These are phyloP conservation scores for Fagopyrum tataricum DNA, from an alignment of 148 eudicot genomes.

Conservation along the genomic window DNA sequence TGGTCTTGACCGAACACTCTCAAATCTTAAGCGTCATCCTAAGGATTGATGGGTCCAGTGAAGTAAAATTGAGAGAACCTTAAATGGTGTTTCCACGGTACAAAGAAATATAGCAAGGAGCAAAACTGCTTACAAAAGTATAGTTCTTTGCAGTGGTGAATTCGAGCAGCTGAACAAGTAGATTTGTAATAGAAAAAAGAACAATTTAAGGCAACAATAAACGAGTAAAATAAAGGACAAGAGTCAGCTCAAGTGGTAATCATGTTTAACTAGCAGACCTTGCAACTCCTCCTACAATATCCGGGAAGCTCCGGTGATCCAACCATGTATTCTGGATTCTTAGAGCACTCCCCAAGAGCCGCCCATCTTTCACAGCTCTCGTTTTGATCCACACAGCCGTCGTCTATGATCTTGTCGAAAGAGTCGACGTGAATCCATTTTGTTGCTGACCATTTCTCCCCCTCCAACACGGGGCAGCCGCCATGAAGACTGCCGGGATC, in stretches of 20 bases:
- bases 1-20: too few species aligned
- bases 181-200: neutral
- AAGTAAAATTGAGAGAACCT: too few species aligned
- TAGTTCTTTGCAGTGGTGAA: too few species aligned
- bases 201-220: neutral
- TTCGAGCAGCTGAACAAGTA: too few species aligned
- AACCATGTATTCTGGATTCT: constrained; percentile 87
- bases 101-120: too few species aligned
- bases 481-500: constrained; percentile 75
- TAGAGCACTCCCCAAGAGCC: constrained; percentile 88
- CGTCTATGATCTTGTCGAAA: constrained; percentile 59
- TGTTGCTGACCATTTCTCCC: constrained; percentile 98
- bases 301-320: constrained; percentile 82
- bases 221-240: neutral
- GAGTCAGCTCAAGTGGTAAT: neutral
- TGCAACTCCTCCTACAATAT: constrained; percentile 85
- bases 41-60: too few species aligned
- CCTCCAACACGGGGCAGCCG: constrained; percentile 85
- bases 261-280: constrained; percentile 40
- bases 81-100: too few species aligned
- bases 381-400: constrained; percentile 49
- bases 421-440: constrained; percentile 94
- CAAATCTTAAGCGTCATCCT: too few species aligned
- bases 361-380: constrained; percentile 89
- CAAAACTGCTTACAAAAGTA: neutral